A percentile compares a stretch with the other conserved stretches of the same genome.
phyloP scores from a whole-genome alignment of 345 rosid species.

The Arabis alpina region DNA sequence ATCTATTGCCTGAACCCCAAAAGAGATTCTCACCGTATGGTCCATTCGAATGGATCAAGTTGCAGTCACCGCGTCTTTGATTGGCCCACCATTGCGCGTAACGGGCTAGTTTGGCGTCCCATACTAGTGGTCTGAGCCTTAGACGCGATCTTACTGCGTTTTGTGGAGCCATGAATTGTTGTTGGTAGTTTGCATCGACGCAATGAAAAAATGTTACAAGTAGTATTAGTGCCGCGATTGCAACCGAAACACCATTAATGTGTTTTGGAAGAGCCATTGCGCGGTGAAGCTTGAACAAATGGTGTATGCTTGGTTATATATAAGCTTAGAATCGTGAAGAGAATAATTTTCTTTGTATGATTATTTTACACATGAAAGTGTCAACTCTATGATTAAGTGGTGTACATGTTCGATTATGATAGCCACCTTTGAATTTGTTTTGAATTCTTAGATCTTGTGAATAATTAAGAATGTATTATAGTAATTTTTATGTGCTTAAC shows the following conservation, averaged over 20 bases:
- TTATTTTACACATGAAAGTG: conserved; percentile 14
- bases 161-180: conserved; percentile 67
- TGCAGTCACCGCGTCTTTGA: conserved; percentile 70
- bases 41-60: conserved; percentile 74
- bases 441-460: conserved; percentile 36
- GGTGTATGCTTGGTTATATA: conserved; percentile 24
- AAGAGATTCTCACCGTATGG: conserved; percentile 92
- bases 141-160: conserved; percentile 64
- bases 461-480: conserved; percentile 24
- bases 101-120: conserved; percentile 58
- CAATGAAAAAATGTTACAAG: conserved; percentile 25
- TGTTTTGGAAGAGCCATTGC: conserved; percentile 33
- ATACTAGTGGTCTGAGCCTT: conserved; percentile 54
- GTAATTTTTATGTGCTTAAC: conserved; percentile 30
- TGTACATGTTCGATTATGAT: conserved; percentile 60
- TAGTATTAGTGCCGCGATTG: conserved; percentile 29
- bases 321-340: conserved; percentile 15
- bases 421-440: conserved; percentile 46
- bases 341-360: background rate
- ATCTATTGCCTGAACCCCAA: conserved; percentile 83
- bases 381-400: conserved; percentile 50
- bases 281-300: conserved; percentile 30
- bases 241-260: conserved; percentile 25
- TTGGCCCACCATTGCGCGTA: conserved; percentile 70
- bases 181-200: conserved; percentile 35